Evolutionary conservation across 257 asterid genomes (phyloP).

Genomic region (Solanum corneliomulleri): DNA sequence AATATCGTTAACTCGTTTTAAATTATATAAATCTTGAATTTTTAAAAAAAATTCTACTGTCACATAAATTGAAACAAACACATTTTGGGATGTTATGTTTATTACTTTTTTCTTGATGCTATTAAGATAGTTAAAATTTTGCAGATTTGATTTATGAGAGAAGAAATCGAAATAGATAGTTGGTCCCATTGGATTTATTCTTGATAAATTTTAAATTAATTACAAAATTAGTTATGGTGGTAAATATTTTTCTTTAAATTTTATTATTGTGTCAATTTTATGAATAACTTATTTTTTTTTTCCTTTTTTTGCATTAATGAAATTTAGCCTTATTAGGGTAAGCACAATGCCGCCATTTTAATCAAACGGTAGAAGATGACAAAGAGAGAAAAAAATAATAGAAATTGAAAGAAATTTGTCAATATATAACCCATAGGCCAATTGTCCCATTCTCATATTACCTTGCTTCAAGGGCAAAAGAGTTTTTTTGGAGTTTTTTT

Average conservation of each 20-base stretch:
- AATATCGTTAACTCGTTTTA: not conserved
- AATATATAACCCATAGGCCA: constrained; percentile 12
- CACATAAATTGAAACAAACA: not conserved
- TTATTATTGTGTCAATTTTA: constrained; percentile 10
- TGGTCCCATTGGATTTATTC: not conserved
- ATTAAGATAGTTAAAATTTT: not conserved
- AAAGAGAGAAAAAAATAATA: not conserved
- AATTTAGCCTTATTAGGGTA: constrained; percentile 20
- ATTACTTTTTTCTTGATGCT: not conserved
- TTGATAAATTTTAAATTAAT: not conserved
- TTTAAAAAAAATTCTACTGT: accelerated
- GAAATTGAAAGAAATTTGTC: not conserved
- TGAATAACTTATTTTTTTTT: constrained; percentile 18
- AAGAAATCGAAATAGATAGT: too few species aligned
- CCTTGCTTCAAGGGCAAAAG: constrained; percentile 36
- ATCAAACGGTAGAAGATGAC: constrained; percentile 10
- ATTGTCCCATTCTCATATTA: constrained; percentile 20
- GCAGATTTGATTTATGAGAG: not conserved
- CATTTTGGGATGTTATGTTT: too few species aligned
- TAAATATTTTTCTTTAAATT: not conserved
- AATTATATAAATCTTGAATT: not conserved
- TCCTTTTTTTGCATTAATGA: constrained; percentile 23
- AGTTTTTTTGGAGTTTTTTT: constrained; percentile 6
- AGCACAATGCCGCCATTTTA: constrained; percentile 13
- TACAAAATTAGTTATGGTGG: not conserved